Evolutionary conservation across 202 grass and related monocot genomes (phyloP), one percentile per base, ranked within the genome.

Genomic region (Bolboschoenoplectus hybrid): DNA sequence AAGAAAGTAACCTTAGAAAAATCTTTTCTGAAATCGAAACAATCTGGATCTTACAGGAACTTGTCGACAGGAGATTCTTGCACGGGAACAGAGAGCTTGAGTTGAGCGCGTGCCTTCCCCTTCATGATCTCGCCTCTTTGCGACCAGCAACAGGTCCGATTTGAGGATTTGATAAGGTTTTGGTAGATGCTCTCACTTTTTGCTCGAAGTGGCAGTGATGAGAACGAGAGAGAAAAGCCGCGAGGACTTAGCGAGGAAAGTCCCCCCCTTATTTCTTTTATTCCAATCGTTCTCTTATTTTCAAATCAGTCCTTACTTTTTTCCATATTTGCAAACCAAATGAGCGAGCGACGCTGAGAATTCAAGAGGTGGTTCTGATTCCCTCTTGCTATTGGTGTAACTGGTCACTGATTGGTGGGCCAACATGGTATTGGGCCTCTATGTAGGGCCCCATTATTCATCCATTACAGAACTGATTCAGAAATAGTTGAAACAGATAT

Each of bases 51-150:
- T 58, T 64, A 97, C 97, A 97, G 68, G 75, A 97, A 99, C 50
- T 94, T 94, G 83, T 97, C 92, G 10, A 97, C 91, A 12, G 90
- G 87, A 26, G 81, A 80, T 85, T 99, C 93, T 81, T 98, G 89
- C 32, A 47, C 88, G 19, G 90, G 94, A 58, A 99, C 92, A 40
- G 81, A 20, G 81, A 99, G 88, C 89, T 86, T 92, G 58, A 98
- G 93, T 13, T 88, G 91, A 87, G 85, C 90, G 63, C 89, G 47
- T 56, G 71, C 82, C 81, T 86, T 89, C 70, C 90, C 97, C 91
- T 85, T 94, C 97, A 99, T 99, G 89, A 87, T 74, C 80, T 78
- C 26, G 5, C 52, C 38, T 51, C 35, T 74, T 40, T 9, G 12
- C 14, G 47, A 45, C 43, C 72, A 32, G 17, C 5, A 16, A 53